A percentile compares a stretch with the other conserved stretches of the same genome.
Conservation (phyloP, 495 filamentous ascomycete genomes). For the Oidiodendron maius region DNA sequence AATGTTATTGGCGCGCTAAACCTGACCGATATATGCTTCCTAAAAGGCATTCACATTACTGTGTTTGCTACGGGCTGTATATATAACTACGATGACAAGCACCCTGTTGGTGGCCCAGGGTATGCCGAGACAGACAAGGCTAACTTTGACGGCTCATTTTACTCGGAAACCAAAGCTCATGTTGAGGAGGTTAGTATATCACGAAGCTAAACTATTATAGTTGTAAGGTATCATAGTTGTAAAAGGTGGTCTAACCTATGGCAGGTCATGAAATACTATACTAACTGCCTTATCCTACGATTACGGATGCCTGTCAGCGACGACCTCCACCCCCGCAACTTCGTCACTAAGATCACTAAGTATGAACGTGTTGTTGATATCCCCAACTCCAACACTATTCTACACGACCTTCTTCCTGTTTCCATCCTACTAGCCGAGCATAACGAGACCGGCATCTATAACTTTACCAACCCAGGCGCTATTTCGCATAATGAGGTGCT, state of each 20-base stretch:
- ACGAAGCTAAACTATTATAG: slow-evolving; percentile 6
- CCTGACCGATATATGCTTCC: slow-evolving; percentile 52
- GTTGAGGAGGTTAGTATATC: slow-evolving; percentile 52
- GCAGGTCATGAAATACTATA: slow-evolving; percentile 54
- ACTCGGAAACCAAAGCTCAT: slow-evolving; percentile 58
- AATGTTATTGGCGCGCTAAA: slow-evolving; percentile 61
- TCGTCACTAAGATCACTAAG: slow-evolving; percentile 61
- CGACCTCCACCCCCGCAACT: slow-evolving; percentile 58
- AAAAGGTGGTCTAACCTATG: too few relatives aligned
- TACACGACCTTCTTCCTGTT: slow-evolving; percentile 56
- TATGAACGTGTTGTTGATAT: slow-evolving; percentile 61
- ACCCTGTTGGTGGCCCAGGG: slow-evolving; percentile 51
- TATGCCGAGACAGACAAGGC: slow-evolving; percentile 56
- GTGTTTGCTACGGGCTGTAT: slow-evolving; percentile 63
- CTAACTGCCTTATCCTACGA: slow-evolving; percentile 53
- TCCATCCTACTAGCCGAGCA: slow-evolving; percentile 54
- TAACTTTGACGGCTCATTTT: slow-evolving; percentile 62
- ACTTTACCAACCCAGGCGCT: slow-evolving; percentile 63
- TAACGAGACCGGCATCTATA: slow-evolving; percentile 55
- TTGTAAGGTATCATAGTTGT: slow-evolving; percentile 4
- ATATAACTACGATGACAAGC: slow-evolving; percentile 53
- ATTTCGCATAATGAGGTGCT: slow-evolving; percentile 66
- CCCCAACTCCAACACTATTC: slow-evolving; percentile 62
- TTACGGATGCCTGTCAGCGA: slow-evolving; percentile 64
- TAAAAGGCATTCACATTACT: slow-evolving; percentile 52